phyloP scores from a whole-genome alignment of 2,329 filamentous ascomycete genomes.

The Cryoendolithus antarcticus region DNA sequence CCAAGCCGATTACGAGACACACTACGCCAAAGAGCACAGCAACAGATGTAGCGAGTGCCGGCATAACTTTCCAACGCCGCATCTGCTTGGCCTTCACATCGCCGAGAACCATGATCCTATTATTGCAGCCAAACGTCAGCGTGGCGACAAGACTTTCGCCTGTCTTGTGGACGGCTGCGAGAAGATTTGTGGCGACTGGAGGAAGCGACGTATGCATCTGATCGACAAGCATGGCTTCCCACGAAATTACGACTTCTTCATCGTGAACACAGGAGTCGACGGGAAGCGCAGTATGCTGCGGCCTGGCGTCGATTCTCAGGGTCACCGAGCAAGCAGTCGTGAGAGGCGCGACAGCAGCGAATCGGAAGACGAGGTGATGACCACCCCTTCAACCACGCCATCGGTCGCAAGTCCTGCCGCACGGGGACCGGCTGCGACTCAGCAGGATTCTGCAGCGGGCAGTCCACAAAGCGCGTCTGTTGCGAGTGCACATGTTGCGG shows the following conservation, averaged over 20 bases:
- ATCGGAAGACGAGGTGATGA: constrained; percentile 11
- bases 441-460: constrained; percentile 1
- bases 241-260: constrained; percentile 69
- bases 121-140: constrained; percentile 55
- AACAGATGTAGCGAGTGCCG: constrained; percentile 77
- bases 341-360: constrained; percentile 12
- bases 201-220: constrained; percentile 76
- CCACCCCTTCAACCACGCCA: constrained; percentile 9
- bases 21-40: constrained; percentile 69
- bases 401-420: neutral
- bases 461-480: constrained; percentile 7
- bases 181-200: constrained; percentile 66
- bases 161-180: constrained; percentile 89
- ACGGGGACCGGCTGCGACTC: neutral
- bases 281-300: constrained; percentile 66
- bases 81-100: constrained; percentile 73
- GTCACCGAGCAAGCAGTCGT: constrained; percentile 21
- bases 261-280: constrained; percentile 85
- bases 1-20: constrained; percentile 72
- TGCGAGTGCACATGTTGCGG: constrained; percentile 9
- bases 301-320: constrained; percentile 30
- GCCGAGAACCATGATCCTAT: constrained; percentile 85
- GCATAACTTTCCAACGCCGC: constrained; percentile 76
- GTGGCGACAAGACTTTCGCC: constrained; percentile 79
- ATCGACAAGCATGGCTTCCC: constrained; percentile 94